Conservation (phyloP, 2,329 filamentous ascomycete genomes). For the Raffaelea ambrosiae region DNA sequence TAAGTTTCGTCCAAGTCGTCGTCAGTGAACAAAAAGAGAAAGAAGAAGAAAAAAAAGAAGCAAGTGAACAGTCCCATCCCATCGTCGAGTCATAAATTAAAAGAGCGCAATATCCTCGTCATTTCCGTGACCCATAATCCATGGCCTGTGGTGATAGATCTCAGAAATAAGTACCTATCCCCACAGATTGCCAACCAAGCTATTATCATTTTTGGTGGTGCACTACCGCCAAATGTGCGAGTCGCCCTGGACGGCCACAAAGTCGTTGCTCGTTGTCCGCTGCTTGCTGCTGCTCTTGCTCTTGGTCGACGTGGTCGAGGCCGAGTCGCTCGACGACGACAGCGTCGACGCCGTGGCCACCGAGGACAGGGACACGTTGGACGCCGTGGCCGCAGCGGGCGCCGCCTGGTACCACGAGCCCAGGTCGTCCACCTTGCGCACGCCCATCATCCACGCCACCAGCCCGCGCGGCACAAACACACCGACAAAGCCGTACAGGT, state of each 20-base stretch:
- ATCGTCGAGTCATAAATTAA: too few species aligned
- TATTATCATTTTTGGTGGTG: too few species aligned
- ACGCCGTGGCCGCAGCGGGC: conserved; percentile 11
- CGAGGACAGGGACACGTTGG: not conserved
- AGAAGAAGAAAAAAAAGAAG: too few species aligned
- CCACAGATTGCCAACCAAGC: too few species aligned
- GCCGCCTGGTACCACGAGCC: conserved; percentile 41
- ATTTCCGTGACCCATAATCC: too few species aligned
- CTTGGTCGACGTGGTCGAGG: conserved; percentile 1
- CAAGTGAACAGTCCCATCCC: too few species aligned
- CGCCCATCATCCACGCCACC: conserved; percentile 91
- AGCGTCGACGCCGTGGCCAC: conserved; percentile 2
- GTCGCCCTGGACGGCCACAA: conserved; percentile 38
- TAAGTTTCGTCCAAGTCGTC: not conserved
- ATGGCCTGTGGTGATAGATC: too few species aligned
- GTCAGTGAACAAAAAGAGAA: not conserved
- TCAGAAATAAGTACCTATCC: too few species aligned
- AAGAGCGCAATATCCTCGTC: too few species aligned
- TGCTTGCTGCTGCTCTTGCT: conserved; percentile 12
- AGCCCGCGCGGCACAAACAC: conserved; percentile 67
- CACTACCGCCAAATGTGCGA: conserved; percentile 36
- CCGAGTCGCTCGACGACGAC: conserved; percentile 11
- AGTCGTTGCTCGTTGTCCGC: conserved; percentile 28
- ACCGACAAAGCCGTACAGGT: conserved; percentile 79
- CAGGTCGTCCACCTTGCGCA: conserved; percentile 52